Evolutionary conservation across 2,329 filamentous ascomycete species (phyloP).

Genomic region (Penicillium polonicum): DNA sequence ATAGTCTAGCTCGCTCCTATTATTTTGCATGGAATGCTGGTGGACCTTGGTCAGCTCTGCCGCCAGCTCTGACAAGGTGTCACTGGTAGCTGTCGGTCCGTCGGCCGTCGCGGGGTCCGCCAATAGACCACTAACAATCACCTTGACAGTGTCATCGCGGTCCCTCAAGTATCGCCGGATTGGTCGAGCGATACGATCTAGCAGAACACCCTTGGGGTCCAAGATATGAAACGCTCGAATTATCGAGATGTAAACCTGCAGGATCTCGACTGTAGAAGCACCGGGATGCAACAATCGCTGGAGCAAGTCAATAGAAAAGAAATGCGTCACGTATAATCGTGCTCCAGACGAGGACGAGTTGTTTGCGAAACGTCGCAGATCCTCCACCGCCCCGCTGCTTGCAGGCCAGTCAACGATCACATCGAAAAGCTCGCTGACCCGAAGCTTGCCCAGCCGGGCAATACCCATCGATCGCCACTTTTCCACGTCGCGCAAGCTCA

Average conservation of each 20-base stretch:
- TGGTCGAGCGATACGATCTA: conserved; percentile 65
- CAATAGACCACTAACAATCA: conserved; percentile 64
- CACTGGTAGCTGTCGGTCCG: conserved; percentile 32
- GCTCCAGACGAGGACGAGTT: conserved; percentile 53
- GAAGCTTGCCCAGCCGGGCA: conserved; percentile 54
- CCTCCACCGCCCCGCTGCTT: conserved; percentile 59
- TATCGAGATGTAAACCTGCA: conserved; percentile 67
- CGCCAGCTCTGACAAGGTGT: conserved; percentile 54
- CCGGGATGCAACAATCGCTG: conserved; percentile 61
- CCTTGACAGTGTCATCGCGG: conserved; percentile 64
- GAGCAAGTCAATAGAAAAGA: conserved; percentile 55
- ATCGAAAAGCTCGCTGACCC: conserved; percentile 59
- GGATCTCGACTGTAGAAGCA: conserved; percentile 63
- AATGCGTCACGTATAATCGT: conserved; percentile 55
- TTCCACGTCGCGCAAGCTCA: conserved; percentile 46
- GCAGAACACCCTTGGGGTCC: conserved; percentile 64
- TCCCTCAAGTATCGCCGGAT: conserved; percentile 63
- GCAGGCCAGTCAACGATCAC: conserved; percentile 62
- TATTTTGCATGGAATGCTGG: conserved; percentile 44
- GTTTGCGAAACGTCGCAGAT: conserved; percentile 58
- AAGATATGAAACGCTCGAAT: conserved; percentile 64
- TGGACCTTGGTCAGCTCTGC: conserved; percentile 50
- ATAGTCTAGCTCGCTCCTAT: conserved; percentile 75
- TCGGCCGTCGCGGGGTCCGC: conserved; percentile 51
- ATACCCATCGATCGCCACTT: conserved; percentile 58